Evolutionary conservation across 306 rosid species (phyloP), one percentile per base, ranked within the genome.

Genomic region (Echinosophora koreensis): DNA sequence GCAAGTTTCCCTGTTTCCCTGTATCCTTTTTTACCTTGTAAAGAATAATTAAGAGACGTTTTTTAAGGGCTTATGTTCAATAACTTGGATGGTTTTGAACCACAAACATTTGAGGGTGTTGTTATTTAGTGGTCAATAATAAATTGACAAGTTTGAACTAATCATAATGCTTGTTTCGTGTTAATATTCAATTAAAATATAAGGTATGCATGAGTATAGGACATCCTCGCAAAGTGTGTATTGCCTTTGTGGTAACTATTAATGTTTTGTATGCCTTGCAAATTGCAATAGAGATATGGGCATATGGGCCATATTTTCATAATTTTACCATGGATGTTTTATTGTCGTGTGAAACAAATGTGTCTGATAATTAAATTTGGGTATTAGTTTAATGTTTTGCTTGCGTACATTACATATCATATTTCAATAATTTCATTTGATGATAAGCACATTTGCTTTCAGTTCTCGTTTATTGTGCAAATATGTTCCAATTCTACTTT

Each of bases 131-230:
- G 34, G 60, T 58, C 46, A 11, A 47, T 59, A 28, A 16, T 66
- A 56, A 37, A 32, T 50, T 17, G 66, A 66, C 57, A 57, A 77
- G 14, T 71, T 55, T 72, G 17, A 35, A 34, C 50, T 13, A 14
- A 55, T 50, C 67, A 15, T 50, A 28, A 46, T 61, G 50, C 60
- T 59, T 8, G 15, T 77, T 73, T 68, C 22, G 37, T 71, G 22
- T 77, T 72, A 16, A 6, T 57, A 50, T 65, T 82, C 28, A 61
- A 39, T 58, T 65, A 47, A 75, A 71, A n/a, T 15, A 44, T 71
- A 42, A 63, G 46, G 37, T 18, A 18, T 30, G 13, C 15, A 4
- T 27, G 55, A 8, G 16, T 66, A 47, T 22, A 35, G 59, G 38
- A 68, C 12, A 5, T 39, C 54, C 13, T 68, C 3, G n/a, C 34